Base-by-base conservation (phyloP, 805 yeast genomes). In the Nakazawaea anatomiae region DNA sequence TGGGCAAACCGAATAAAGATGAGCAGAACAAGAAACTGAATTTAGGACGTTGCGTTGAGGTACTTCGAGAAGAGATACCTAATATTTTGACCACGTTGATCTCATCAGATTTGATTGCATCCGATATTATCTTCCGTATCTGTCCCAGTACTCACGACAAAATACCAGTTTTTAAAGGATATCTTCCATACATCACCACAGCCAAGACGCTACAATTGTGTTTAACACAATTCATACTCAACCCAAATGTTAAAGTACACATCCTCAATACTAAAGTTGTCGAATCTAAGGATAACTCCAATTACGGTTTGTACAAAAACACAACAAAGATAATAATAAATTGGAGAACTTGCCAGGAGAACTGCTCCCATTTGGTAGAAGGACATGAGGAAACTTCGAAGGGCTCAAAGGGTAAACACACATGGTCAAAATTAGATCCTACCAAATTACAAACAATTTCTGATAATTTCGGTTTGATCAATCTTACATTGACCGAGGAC, bases 121-220 rank as follows among this genome's bases (percentile, higher is more conserved):
- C 70, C 1, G 68, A 77, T 28, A 68, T 86, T 1, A 62, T 72
- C 6, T 68, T 86, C 28, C 64, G 87, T 12, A 66, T 86, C 1
- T 72, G 82, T 38, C 90, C 90, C 0, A 67, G 74, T 1, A 75
- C 77, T 43, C 74, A 73, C 45, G 74, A 81, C 0, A 75, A 74
- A 52, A 56, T 83, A 11, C 90, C 90, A 2, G 65, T 67, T 10
- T 64, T 85, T 30, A 73, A 74, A 47, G 89, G 90, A 1, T 72
- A 67, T 18, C 68, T 73, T 14, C 71, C 83, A 11, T 85, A 83
- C 61, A 71, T 74, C 46, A 74, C 85, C 3, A 73, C 85, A 0
- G 62, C 79, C 52, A 82, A 81, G 56, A 74, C 87, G 1, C 60
- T 83, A 3, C 82, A 80, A 58, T 55, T 82, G 36, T 60, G 81